Conservation (phyloP, 257 asterid genomes). For the Fraxinus anomala region DNA sequence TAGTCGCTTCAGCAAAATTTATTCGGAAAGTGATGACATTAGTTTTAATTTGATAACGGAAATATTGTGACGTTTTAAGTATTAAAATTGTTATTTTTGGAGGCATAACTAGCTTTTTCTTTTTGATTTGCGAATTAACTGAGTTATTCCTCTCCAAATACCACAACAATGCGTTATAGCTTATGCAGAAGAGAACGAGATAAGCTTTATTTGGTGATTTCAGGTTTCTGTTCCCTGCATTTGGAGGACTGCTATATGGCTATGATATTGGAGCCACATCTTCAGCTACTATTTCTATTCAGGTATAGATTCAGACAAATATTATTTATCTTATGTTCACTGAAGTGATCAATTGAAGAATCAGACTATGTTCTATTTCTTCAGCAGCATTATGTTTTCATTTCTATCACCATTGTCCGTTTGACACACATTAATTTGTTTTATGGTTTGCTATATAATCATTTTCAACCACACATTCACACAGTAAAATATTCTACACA, state of each 20-base stretch:
- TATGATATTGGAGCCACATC: slow-evolving; percentile 99
- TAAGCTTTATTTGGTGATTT: slow-evolving; percentile 13
- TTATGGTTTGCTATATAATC: too few relatives aligned
- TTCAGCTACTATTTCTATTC: slow-evolving; percentile 78
- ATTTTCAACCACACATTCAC: too few relatives aligned
- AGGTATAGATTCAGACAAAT: slow-evolving; percentile 48
- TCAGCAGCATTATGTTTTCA: background rate
- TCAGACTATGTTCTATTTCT: background rate
- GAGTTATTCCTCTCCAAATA: background rate
- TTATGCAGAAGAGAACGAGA: slow-evolving; percentile 4
- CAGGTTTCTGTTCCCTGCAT: slow-evolving; percentile 95
- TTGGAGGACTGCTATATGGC: slow-evolving; percentile 94
- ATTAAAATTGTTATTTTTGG: background rate
- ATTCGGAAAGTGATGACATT: background rate
- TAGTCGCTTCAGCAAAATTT: background rate
- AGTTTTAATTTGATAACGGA: background rate
- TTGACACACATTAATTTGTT: too few relatives aligned
- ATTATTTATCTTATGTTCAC: background rate
- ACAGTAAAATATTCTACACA: too few relatives aligned
- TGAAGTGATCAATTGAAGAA: background rate
- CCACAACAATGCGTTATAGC: background rate
- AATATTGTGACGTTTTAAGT: background rate
- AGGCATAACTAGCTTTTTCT: background rate
- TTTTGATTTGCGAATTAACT: background rate
- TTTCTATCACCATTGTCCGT: background rate